phyloP scores from a whole-genome alignment of 495 filamentous ascomycete species.

The Ascodesmis nigricans region DNA sequence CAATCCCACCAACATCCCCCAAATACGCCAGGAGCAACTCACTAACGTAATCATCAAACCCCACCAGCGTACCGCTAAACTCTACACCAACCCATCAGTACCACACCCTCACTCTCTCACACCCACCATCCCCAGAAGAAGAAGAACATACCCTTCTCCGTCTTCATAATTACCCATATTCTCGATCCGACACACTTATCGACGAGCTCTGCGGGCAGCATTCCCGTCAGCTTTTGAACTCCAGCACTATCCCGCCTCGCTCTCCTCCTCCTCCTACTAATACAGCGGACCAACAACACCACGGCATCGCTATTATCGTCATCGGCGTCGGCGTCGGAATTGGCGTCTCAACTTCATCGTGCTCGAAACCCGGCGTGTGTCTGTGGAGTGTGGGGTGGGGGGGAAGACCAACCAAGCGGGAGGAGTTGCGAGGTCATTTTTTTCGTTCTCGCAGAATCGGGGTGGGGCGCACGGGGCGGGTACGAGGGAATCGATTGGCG shows the following conservation, averaged over 20 bases:
- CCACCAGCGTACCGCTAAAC: slow-evolving; percentile 77
- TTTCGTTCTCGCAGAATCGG: too few relatives aligned
- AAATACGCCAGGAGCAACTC: slow-evolving; percentile 28
- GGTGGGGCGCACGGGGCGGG: too few relatives aligned
- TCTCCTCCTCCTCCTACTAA: too few relatives aligned
- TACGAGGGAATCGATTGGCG: too few relatives aligned
- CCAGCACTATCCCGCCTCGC: too few relatives aligned
- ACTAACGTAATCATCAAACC: slow-evolving; percentile 99
- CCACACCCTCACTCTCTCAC: too few relatives aligned
- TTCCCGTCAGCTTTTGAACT: slow-evolving; percentile 7
- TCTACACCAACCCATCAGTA: slow-evolving; percentile 30
- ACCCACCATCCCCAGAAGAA: too few relatives aligned
- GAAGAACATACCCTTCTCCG: slow-evolving; percentile 58
- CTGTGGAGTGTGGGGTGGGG: not conserved
- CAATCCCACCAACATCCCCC: not conserved
- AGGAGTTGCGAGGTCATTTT: slow-evolving; percentile 65
- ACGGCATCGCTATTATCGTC: too few relatives aligned
- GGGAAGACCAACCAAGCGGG: slow-evolving; percentile 39
- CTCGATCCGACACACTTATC: slow-evolving; percentile 95
- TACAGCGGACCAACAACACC: too few relatives aligned
- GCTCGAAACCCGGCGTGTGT: too few relatives aligned
- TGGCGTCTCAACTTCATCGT: too few relatives aligned
- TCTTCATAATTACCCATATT: slow-evolving; percentile 99
- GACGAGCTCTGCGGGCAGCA: slow-evolving; percentile 52
- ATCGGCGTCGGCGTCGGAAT: too few relatives aligned